A percentile compares a stretch with the other conserved stretches of the same genome.
phyloP scores from a whole-genome alignment of 305 asterid species.

The Fraxinus ornus region DNA sequence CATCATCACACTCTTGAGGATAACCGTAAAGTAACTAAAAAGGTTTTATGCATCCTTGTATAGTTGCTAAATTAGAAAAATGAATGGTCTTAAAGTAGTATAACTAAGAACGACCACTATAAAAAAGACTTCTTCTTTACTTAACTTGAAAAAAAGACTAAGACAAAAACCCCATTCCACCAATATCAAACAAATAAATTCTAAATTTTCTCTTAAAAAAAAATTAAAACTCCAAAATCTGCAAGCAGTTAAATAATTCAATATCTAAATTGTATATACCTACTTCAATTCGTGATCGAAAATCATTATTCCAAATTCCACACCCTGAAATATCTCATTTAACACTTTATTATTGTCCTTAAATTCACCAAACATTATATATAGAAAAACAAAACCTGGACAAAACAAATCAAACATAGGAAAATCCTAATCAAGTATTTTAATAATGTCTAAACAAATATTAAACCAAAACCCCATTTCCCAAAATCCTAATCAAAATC shows the following conservation, averaged over 20 bases:
- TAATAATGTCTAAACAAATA: no score
- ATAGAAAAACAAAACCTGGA: neutral
- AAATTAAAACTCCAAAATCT: neutral
- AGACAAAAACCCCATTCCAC: no score
- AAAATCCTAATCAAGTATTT: neutral
- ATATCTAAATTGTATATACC: neutral
- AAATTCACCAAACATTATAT: neutral
- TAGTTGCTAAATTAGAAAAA: no score
- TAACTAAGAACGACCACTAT: no score
- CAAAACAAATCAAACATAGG: neutral
- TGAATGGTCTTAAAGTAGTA: no score
- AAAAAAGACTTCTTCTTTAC: no score
- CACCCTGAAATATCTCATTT: neutral
- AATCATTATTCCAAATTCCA: conserved; percentile 7
- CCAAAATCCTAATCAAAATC: neutral
- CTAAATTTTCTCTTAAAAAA: neutral
- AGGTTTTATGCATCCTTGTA: no score
- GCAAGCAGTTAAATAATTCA: neutral
- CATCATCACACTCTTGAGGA: no score
- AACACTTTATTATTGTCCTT: conserved; percentile 5
- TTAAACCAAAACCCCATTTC: neutral
- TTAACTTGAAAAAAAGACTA: no score
- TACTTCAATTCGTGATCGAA: neutral
- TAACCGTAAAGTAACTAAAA: no score
- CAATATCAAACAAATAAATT: neutral